Conservation (phyloP, 371 early-diverging fungal genomes). For the Apophysomyces variabilis region DNA sequence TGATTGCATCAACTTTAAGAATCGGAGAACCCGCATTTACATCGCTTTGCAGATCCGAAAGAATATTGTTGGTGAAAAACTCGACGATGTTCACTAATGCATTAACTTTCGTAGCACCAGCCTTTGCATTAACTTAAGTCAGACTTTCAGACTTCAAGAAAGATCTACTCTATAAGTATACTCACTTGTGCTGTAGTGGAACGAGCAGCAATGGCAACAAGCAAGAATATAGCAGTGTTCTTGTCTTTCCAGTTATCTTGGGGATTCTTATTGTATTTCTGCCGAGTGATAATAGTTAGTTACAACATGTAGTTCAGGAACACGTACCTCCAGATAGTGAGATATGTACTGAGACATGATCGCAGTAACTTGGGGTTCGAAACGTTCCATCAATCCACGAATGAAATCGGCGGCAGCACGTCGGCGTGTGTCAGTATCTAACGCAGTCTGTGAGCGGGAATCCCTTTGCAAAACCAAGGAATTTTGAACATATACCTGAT, state of each 20-base stretch:
- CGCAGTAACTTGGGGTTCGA: conserved; percentile 78
- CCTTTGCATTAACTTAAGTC: conserved; percentile 30
- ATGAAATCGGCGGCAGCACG: conserved; percentile 93
- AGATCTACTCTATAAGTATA: not conserved
- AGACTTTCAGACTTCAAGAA: conserved; percentile 10
- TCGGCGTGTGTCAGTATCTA: conserved; percentile 90
- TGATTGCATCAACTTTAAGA: conserved; percentile 92
- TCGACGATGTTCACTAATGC: conserved; percentile 79
- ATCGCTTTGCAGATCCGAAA: conserved; percentile 80
- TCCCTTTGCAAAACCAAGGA: not conserved
- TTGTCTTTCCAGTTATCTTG: conserved; percentile 92
- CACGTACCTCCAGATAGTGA: conserved; percentile 66
- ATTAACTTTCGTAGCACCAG: conserved; percentile 84
- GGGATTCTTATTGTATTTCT: conserved; percentile 74
- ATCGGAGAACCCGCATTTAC: conserved; percentile 80
- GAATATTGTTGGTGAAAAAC: conserved; percentile 82
- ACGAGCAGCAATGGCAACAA: conserved; percentile 85
- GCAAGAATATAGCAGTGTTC: conserved; percentile 92
- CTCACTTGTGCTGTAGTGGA: conserved; percentile 59
- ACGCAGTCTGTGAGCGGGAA: not conserved
- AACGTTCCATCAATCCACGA: conserved; percentile 89
- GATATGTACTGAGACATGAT: conserved; percentile 81
- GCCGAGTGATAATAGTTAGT: conserved; percentile 1
- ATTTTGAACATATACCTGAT: conserved; percentile 51
- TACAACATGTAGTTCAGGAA: not conserved